These are phyloP conservation scores for Ascoidea tarda DNA, from an alignment of 805 yeast genomes.

Conservation along the genomic window DNA sequence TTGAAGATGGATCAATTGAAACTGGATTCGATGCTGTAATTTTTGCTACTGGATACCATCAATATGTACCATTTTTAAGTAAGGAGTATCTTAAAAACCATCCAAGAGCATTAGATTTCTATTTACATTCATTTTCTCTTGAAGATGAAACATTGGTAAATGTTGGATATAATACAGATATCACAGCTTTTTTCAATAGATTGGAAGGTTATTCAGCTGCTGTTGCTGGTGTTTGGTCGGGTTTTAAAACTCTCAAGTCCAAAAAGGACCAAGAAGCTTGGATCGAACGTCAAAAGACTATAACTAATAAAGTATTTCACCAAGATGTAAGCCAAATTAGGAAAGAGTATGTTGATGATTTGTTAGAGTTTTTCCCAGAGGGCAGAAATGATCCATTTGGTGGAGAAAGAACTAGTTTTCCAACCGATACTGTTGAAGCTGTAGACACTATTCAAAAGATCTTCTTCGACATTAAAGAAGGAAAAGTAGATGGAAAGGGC, in stretches of 20 bases:
- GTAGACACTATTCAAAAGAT: too few species aligned
- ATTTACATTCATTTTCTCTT: constrained; percentile 30
- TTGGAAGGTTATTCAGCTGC: constrained; percentile 41
- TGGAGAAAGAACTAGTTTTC: background rate
- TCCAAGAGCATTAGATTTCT: constrained; percentile 17
- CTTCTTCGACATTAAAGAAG: background rate
- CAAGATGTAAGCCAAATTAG: constrained; percentile 11
- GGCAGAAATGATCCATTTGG: constrained; percentile 20
- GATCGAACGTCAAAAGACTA: constrained; percentile 3
- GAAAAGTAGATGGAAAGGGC: background rate
- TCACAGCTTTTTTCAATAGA: constrained; percentile 31
- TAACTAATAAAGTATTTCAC: constrained; percentile 7
- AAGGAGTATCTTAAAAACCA: constrained; percentile 11
- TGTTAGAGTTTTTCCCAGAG: constrained; percentile 16
- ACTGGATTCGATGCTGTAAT: constrained; percentile 23
- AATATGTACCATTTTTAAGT: constrained; percentile 24
- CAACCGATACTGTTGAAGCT: background rate
- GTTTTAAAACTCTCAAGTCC: constrained; percentile 23
- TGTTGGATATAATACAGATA: constrained; percentile 22
- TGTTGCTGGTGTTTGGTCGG: constrained; percentile 40
- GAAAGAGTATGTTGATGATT: constrained; percentile 17
- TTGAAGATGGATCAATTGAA: constrained; percentile 14
- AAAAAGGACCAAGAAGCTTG: constrained; percentile 18
- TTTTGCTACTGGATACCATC: constrained; percentile 31
- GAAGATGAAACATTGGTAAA: constrained; percentile 32